A percentile compares a stretch with the other conserved stretches of the same genome.
Evolutionary conservation across 495 filamentous ascomycete genomes (phyloP).

Genomic region (Massariosphaeria phaeospora): DNA sequence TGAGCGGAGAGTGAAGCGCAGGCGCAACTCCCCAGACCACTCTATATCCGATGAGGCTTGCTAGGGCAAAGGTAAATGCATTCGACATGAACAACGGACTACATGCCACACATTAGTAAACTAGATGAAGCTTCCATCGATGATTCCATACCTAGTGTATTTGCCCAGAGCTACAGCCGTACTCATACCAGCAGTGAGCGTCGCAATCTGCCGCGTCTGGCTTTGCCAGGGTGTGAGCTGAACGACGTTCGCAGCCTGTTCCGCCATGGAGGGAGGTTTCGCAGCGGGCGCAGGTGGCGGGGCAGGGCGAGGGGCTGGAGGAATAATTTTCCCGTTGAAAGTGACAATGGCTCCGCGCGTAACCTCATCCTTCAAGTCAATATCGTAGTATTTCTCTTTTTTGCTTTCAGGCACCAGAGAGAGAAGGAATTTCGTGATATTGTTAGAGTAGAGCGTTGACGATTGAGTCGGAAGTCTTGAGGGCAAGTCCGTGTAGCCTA

Average conservation of each 20-base stretch:
- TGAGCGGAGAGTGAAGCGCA: slow-evolving; percentile 73
- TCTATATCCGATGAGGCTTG: slow-evolving; percentile 72
- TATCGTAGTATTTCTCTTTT: slow-evolving; percentile 63
- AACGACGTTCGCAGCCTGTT: slow-evolving; percentile 50
- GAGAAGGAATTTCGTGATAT: slow-evolving; percentile 75
- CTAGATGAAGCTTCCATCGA: neutral
- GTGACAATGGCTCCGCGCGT: slow-evolving; percentile 75
- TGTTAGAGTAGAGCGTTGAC: slow-evolving; percentile 80
- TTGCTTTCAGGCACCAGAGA: slow-evolving; percentile 69
- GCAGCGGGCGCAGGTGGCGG: slow-evolving; percentile 59
- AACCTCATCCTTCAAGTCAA: slow-evolving; percentile 74
- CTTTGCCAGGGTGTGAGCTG: slow-evolving; percentile 75
- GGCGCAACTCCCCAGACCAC: slow-evolving; percentile 75
- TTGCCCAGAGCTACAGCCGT: slow-evolving; percentile 68
- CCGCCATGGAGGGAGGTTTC: slow-evolving; percentile 42
- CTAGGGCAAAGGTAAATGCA: slow-evolving; percentile 71
- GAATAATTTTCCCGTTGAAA: slow-evolving; percentile 64
- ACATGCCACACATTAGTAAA: neutral
- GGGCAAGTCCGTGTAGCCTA: slow-evolving; percentile 75
- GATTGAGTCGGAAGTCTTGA: slow-evolving; percentile 75
- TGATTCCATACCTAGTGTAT: slow-evolving; percentile 48
- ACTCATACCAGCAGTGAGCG: slow-evolving; percentile 68
- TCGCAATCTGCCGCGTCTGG: slow-evolving; percentile 61
- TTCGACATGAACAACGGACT: slow-evolving; percentile 73
- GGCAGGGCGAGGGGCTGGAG: slow-evolving; percentile 63